phyloP scores from a whole-genome alignment of 139 green algal species.

The Micromonas commoda region DNA sequence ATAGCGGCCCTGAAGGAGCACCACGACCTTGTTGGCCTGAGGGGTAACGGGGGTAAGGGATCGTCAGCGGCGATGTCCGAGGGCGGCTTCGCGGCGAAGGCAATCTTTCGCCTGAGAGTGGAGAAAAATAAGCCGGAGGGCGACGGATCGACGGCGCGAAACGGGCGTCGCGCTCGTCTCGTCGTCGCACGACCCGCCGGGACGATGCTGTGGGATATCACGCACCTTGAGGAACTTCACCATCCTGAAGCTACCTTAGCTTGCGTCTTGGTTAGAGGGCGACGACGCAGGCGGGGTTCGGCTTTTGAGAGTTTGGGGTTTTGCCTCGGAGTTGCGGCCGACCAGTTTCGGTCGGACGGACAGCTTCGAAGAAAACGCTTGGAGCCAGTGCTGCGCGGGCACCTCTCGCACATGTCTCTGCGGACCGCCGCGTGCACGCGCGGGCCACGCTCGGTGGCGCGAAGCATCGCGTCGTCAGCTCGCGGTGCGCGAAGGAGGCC shows the following conservation, averaged over 20 bases:
- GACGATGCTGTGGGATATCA: not conserved
- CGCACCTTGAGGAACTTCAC: conserved; percentile 68
- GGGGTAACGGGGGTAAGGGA: not conserved
- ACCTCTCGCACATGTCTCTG: too few relatives aligned
- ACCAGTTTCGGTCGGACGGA: too few relatives aligned
- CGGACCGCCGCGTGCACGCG: too few relatives aligned
- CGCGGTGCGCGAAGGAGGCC: too few relatives aligned
- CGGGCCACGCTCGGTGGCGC: too few relatives aligned
- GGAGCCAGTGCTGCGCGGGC: too few relatives aligned
- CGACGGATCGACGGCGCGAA: not conserved
- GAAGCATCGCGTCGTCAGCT: too few relatives aligned
- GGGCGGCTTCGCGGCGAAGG: not conserved
- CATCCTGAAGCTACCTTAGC: conserved; percentile 40
- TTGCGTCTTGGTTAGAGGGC: not conserved
- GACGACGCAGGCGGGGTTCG: not conserved
- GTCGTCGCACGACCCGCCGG: not conserved
- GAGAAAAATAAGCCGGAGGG: not conserved
- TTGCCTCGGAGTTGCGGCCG: too few relatives aligned
- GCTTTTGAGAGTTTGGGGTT: too few relatives aligned
- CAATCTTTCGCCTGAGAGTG: not conserved
- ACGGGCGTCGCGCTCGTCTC: not conserved
- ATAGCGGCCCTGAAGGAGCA: conserved; percentile 73
- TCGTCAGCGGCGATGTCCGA: not conserved
- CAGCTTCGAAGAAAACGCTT: too few relatives aligned
- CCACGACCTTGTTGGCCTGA: conserved; percentile 80